These are phyloP conservation scores for Stygiomarasmius scandens DNA, from an alignment of 1,284 basidiomycete genomes.

Conservation along the genomic window DNA sequence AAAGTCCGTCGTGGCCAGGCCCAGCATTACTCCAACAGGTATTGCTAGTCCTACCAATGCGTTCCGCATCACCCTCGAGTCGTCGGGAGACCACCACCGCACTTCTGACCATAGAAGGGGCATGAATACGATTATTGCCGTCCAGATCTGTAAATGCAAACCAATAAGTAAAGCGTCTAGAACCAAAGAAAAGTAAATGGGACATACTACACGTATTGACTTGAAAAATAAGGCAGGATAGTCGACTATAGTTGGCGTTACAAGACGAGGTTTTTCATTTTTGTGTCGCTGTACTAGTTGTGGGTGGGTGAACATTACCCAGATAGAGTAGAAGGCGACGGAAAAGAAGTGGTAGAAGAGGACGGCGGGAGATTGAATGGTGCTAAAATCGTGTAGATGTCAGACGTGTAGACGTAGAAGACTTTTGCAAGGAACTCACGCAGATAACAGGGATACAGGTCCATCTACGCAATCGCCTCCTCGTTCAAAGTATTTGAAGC, in stretches of 20 bases:
- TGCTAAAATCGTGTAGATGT: conserved; percentile 17
- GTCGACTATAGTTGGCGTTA: conserved; percentile 36
- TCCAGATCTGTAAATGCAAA: conserved; percentile 70
- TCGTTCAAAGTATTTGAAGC: conserved; percentile 96
- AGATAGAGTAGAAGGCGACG: conserved; percentile 94
- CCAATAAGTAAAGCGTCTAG: conserved; percentile 9
- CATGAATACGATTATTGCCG: conserved; percentile 83
- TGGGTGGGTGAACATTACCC: conserved; percentile 80
- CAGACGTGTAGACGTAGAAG: conserved; percentile 23
- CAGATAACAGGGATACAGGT: conserved; percentile 86
- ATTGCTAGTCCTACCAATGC: neutral
- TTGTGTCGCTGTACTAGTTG: conserved; percentile 30
- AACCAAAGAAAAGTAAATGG: neutral
- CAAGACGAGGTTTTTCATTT: conserved; percentile 20
- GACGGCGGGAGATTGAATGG: conserved; percentile 76
- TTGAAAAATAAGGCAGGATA: conserved; percentile 48
- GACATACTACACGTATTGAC: conserved; percentile 57
- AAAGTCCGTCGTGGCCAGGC: neutral
- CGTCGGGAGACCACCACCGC: conserved; percentile 43
- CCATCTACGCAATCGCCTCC: conserved; percentile 90
- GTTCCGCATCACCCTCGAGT: conserved; percentile 5
- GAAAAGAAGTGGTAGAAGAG: conserved; percentile 94
- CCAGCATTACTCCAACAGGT: neutral
- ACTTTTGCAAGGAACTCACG: conserved; percentile 84
- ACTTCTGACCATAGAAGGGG: conserved; percentile 90